phyloP scores from a whole-genome alignment of 2,329 filamentous ascomycete genomes.

The Aureobasidium leucospermi region DNA sequence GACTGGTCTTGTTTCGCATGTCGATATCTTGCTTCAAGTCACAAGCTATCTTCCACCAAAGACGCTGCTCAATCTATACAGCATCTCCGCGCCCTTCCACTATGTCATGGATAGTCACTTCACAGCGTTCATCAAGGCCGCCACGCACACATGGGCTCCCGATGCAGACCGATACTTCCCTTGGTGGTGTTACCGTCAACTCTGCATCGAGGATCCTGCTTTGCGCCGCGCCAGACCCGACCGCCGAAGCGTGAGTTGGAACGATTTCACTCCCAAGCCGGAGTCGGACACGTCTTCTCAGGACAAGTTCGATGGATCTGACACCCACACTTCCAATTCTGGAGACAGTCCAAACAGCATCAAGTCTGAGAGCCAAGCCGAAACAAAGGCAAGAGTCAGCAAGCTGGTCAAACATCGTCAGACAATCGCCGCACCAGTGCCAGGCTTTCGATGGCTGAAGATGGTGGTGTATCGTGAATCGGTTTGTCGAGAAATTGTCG shows the following conservation, averaged over 20 bases:
- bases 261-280: background rate
- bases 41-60: constrained; percentile 46
- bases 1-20: constrained; percentile 25
- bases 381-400: background rate
- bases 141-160: constrained; percentile 48
- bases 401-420: background rate
- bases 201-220: constrained; percentile 55
- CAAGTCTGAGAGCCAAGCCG: background rate
- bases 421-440: constrained; percentile 35
- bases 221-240: background rate
- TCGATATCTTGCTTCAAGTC: constrained; percentile 50
- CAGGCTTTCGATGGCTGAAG: constrained; percentile 59
- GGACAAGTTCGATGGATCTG: background rate
- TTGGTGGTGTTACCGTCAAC: constrained; percentile 50
- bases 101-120: constrained; percentile 52
- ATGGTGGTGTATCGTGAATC: constrained; percentile 57
- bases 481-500: constrained; percentile 55
- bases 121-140: constrained; percentile 50
- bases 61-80: constrained; percentile 58
- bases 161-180: constrained; percentile 52
- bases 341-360: background rate
- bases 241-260: constrained; percentile 10
- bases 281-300: background rate
- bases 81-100: constrained; percentile 57
- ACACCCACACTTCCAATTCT: background rate